A percentile compares a stretch with the other conserved stretches of the same genome.
Evolutionary conservation across 1,284 basidiomycete species (phyloP).

Genomic region (Fereydounia khargensis): DNA sequence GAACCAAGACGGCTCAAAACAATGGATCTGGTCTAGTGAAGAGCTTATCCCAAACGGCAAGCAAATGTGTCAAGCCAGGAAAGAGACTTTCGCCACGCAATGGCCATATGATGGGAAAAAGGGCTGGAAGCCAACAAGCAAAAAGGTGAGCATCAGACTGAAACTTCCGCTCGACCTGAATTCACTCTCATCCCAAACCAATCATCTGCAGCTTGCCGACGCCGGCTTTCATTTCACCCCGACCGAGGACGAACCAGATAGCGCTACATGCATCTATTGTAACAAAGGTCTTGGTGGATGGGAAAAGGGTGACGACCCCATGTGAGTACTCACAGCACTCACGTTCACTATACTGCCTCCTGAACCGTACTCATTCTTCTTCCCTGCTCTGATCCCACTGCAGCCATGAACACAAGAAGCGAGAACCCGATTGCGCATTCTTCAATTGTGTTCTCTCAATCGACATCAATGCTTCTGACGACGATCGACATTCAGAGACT

Average conservation of each 20-base stretch:
- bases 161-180: background rate
- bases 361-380: background rate
- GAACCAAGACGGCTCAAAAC: too few relatives aligned
- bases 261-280: conserved; percentile 55
- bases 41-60: conserved; percentile 45
- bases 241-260: conserved; percentile 44
- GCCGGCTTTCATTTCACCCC: conserved; percentile 55
- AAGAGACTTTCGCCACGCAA: conserved; percentile 44
- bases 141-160: conserved; percentile 38
- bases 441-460: conserved; percentile 53
- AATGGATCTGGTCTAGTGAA: too few relatives aligned
- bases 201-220: conserved; percentile 53
- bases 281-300: conserved; percentile 49
- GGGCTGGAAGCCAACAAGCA: conserved; percentile 56
- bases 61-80: conserved; percentile 43
- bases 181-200: background rate
- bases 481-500: too few relatives aligned
- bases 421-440: conserved; percentile 51
- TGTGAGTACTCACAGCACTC: too few relatives aligned
- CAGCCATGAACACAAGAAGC: conserved; percentile 50
- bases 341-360: too few relatives aligned
- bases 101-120: conserved; percentile 56
- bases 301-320: conserved; percentile 55
- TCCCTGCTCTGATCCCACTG: conserved; percentile 1
- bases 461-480: too few relatives aligned